phyloP scores from a whole-genome alignment of 352 stramenopile genomes.

The Pythium chondricola region DNA sequence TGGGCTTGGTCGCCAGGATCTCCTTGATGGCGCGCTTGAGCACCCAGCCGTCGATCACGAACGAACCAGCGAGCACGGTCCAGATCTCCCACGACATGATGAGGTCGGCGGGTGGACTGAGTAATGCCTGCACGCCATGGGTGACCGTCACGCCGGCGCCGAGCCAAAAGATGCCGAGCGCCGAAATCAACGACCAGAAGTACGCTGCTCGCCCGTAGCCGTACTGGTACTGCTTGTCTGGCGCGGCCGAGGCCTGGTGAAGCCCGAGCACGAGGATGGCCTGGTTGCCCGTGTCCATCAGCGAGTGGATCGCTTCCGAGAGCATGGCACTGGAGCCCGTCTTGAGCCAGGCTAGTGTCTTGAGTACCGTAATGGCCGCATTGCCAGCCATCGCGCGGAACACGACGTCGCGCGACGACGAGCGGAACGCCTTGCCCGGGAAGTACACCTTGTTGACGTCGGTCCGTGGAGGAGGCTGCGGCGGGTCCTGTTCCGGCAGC shows the following conservation, averaged over 20 bases:
- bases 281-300: slow-evolving; percentile 97
- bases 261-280: slow-evolving; percentile 84
- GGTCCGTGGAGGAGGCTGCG: slow-evolving; percentile 41
- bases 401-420: slow-evolving; percentile 73
- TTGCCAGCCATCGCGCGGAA: slow-evolving; percentile 92
- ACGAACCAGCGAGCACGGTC: slow-evolving; percentile 92
- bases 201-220: slow-evolving; percentile 97
- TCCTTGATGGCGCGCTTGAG: slow-evolving; percentile 89
- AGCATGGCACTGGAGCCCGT: slow-evolving; percentile 95
- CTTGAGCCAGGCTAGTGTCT: slow-evolving; percentile 88
- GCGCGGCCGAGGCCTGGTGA: slow-evolving; percentile 76
- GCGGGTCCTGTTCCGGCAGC: slow-evolving; percentile 29
- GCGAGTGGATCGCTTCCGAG: slow-evolving; percentile 95
- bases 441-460: slow-evolving; percentile 87
- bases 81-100: slow-evolving; percentile 89
- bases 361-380: slow-evolving; percentile 90
- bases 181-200: slow-evolving; percentile 98
- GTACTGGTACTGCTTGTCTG: slow-evolving; percentile 95
- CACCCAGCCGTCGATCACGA: slow-evolving; percentile 95
- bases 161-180: slow-evolving; percentile 97
- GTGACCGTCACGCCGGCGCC: slow-evolving; percentile 94
- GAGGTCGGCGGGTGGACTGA: slow-evolving; percentile 63
- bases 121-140: slow-evolving; percentile 84
- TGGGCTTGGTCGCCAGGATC: slow-evolving; percentile 68
- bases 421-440: slow-evolving; percentile 69